Percentiles rank a stretch among this genome's conserved stretches.
phyloP scores from a whole-genome alignment of 371 early-diverging fungal genomes.

The Mucor ambiguus region DNA sequence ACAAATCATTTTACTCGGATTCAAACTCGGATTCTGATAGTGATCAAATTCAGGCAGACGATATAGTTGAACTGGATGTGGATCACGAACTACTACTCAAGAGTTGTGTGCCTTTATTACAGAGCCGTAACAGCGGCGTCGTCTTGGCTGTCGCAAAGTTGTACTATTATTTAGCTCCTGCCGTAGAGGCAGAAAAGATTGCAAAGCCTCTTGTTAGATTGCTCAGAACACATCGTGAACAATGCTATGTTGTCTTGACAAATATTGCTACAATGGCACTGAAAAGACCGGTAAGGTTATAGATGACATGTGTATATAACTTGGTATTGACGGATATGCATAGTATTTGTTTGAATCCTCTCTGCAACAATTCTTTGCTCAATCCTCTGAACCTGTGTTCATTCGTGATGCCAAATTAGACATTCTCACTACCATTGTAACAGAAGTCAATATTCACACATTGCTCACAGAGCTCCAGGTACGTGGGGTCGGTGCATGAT shows the following conservation, averaged over 20 bases:
- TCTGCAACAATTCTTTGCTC: constrained; percentile 80
- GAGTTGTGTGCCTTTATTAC: constrained; percentile 76
- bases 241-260: constrained; percentile 76
- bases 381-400: constrained; percentile 76
- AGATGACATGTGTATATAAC: not conserved
- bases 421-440: constrained; percentile 74
- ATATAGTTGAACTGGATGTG: constrained; percentile 56
- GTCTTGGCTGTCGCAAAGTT: constrained; percentile 79
- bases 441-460: constrained; percentile 60
- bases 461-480: constrained; percentile 55
- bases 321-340: not conserved
- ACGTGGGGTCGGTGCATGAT: not conserved
- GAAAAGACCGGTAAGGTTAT: constrained; percentile 61
- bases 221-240: constrained; percentile 73
- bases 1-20: constrained; percentile 43
- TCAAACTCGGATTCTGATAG: constrained; percentile 41
- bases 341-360: constrained; percentile 73
- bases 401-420: constrained; percentile 85
- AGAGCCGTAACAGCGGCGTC: constrained; percentile 86
- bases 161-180: constrained; percentile 76
- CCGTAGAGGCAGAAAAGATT: constrained; percentile 58
- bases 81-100: constrained; percentile 80
- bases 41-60: constrained; percentile 34
- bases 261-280: constrained; percentile 79
- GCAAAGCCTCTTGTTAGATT: constrained; percentile 80